phyloP scores from a whole-genome alignment of 306 rosid species.

The Quercus bicolor region DNA sequence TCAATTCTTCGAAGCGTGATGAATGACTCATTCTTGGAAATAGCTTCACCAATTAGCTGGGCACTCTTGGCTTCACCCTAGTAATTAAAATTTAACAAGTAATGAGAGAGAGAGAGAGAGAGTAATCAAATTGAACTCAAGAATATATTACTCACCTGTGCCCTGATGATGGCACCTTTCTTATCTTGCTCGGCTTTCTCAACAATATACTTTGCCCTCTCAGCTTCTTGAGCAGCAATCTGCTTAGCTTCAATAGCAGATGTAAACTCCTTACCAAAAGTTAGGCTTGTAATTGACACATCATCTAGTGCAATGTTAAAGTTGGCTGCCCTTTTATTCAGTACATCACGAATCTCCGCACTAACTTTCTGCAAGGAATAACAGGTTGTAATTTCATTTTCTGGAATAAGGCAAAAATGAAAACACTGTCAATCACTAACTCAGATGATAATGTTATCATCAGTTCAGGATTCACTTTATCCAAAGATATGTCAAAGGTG shows the following conservation, averaged over 20 bases:
- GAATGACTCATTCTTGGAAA: constrained; percentile 82
- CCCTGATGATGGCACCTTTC: constrained; percentile 73
- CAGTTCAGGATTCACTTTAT: no score
- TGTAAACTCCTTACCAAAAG: constrained; percentile 74
- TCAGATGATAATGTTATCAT: no score
- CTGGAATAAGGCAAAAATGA: no score
- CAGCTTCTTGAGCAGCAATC: constrained; percentile 94
- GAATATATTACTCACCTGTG: constrained; percentile 43
- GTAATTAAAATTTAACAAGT: neutral
- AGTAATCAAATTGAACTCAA: no score
- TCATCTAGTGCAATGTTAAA: constrained; percentile 90
- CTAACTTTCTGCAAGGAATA: constrained; percentile 54
- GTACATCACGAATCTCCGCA: constrained; percentile 66
- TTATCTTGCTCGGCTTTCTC: constrained; percentile 92
- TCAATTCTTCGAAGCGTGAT: constrained; percentile 78
- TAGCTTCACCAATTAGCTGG: constrained; percentile 72
- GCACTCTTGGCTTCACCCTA: constrained; percentile 94
- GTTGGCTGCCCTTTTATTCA: constrained; percentile 73
- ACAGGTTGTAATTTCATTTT: no score
- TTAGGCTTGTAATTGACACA: constrained; percentile 74
- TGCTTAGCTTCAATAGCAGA: constrained; percentile 95
- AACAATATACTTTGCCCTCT: constrained; percentile 83
- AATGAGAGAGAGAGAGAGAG: neutral
- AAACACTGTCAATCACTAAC: no score
- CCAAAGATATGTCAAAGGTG: no score